Evolutionary conservation across 2,329 filamentous ascomycete genomes (phyloP).

Genomic region (Botryosphaeria dothidea): DNA sequence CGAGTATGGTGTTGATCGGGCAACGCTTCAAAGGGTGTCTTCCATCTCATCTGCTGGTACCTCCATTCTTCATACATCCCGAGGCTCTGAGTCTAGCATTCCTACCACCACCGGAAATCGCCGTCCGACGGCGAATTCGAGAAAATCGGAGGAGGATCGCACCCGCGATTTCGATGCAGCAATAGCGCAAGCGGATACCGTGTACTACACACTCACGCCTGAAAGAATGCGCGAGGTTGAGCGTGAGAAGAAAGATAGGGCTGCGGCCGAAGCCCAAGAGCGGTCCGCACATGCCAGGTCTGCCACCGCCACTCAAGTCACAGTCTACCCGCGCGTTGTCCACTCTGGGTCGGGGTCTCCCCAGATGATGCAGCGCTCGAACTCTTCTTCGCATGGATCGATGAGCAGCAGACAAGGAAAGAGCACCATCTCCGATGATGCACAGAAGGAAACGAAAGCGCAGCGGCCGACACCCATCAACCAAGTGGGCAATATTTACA

Average conservation of each 20-base stretch:
- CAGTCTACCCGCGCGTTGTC: slow-evolving; percentile 35
- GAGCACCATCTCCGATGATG: slow-evolving; percentile 12
- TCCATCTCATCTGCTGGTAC: slow-evolving; percentile 36
- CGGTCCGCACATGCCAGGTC: not conserved
- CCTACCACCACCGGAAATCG: not conserved
- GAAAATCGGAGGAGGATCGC: slow-evolving; percentile 41
- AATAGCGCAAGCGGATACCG: slow-evolving; percentile 49
- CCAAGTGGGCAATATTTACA: slow-evolving; percentile 11
- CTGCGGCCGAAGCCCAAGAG: slow-evolving; percentile 1
- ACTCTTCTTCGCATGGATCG: not conserved
- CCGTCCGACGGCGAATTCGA: slow-evolving; percentile 25
- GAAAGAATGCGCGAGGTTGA: slow-evolving; percentile 47
- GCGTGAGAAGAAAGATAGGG: slow-evolving; percentile 25
- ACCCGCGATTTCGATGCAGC: slow-evolving; percentile 50
- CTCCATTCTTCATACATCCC: slow-evolving; percentile 33
- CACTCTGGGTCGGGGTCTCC: slow-evolving; percentile 29
- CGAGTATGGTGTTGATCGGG: slow-evolving; percentile 29
- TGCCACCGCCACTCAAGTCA: slow-evolving; percentile 17
- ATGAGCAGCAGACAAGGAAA: not conserved
- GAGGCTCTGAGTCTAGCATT: slow-evolving; percentile 35
- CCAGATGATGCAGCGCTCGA: slow-evolving; percentile 4
- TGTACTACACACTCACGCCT: slow-evolving; percentile 53
- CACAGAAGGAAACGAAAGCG: slow-evolving; percentile 9
- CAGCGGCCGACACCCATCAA: slow-evolving; percentile 13
- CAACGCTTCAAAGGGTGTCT: slow-evolving; percentile 34